Conservation (phyloP, 257 asterid genomes). For the Rhazya stricta region DNA sequence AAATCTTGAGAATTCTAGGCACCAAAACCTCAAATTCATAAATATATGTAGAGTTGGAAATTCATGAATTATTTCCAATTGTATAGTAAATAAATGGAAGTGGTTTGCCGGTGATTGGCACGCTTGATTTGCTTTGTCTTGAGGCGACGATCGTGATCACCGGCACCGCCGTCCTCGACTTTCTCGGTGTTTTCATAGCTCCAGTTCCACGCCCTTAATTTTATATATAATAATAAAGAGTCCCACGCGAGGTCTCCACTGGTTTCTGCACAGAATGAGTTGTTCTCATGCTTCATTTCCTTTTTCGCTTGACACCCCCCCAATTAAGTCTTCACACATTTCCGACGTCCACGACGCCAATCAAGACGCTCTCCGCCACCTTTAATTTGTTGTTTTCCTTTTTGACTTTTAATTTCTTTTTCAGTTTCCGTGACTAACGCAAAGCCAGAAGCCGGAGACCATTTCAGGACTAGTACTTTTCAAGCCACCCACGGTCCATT, state of each 20-base stretch:
- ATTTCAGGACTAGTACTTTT: not conserved
- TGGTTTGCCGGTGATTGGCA: not conserved
- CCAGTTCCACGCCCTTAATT: not conserved
- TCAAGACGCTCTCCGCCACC: not conserved
- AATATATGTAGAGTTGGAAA: too few relatives aligned
- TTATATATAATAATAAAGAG: not conserved
- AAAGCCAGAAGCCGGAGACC: not conserved
- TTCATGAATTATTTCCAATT: too few relatives aligned
- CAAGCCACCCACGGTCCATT: not conserved
- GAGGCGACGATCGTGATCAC: not conserved
- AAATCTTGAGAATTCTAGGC: too few relatives aligned
- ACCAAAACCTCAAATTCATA: too few relatives aligned
- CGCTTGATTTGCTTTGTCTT: not conserved
- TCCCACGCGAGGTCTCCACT: constrained; percentile 15
- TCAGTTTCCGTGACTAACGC: not conserved
- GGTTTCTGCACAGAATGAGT: not conserved
- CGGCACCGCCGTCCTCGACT: not conserved
- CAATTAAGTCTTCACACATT: not conserved
- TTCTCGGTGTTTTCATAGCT: not conserved
- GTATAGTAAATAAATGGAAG: too few relatives aligned
- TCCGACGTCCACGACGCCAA: not conserved
- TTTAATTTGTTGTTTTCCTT: not conserved
- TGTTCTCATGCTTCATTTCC: not conserved
- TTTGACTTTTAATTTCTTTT: not conserved
- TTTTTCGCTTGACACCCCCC: not conserved